These are phyloP conservation scores for Kalmusia sp. DNA, from an alignment of 2,329 filamentous ascomycete genomes.

Conservation along the genomic window DNA sequence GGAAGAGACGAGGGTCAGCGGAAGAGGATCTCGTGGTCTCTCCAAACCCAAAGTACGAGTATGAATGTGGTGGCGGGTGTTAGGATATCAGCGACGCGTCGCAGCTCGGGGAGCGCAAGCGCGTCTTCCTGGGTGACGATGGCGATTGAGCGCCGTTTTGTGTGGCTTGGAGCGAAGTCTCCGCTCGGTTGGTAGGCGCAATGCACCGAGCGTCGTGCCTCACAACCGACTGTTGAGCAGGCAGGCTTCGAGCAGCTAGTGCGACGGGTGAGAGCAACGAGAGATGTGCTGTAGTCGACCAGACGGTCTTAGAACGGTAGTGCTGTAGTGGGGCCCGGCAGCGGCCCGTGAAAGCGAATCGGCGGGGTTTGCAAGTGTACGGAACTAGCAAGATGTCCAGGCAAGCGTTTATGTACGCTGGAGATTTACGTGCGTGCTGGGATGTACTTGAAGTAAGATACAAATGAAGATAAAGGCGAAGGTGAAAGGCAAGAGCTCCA, in stretches of 20 bases:
- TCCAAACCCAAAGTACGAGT: neutral
- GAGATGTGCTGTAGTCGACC: neutral
- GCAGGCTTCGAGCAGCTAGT: neutral
- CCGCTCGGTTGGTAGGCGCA: neutral
- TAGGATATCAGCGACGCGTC: slow-evolving; percentile 8
- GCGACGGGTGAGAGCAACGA: neutral
- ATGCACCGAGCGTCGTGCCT: neutral
- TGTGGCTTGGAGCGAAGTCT: neutral
- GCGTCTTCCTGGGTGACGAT: neutral
- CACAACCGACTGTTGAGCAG: neutral
- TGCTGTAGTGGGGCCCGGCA: slow-evolving; percentile 19
- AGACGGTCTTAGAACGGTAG: slow-evolving; percentile 11
- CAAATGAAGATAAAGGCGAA: neutral
- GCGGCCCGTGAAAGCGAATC: slow-evolving; percentile 12
- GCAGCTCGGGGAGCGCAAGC: neutral
- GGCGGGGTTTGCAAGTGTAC: neutral
- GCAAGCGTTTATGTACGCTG: neutral
- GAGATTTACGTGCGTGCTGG: neutral
- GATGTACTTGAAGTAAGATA: neutral
- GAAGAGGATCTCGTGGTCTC: neutral
- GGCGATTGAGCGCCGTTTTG: neutral
- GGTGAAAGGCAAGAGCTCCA: neutral
- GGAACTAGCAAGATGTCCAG: neutral
- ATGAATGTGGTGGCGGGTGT: neutral
- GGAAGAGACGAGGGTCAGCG: neutral